phyloP scores from a whole-genome alignment of 2,329 filamentous ascomycete genomes.

The Macroventuria anomochaeta region DNA sequence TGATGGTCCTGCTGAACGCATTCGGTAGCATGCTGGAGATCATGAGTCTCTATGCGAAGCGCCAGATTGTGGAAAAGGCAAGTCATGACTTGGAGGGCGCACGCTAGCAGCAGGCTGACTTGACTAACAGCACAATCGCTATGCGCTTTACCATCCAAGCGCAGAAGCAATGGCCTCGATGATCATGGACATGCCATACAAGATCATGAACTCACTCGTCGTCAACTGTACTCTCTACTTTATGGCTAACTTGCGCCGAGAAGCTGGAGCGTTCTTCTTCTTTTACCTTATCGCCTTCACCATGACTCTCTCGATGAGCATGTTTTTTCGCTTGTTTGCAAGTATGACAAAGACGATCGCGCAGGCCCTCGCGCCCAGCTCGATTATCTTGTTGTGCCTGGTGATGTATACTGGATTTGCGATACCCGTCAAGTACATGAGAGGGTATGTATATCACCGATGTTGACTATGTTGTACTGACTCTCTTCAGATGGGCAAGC shows the following conservation, averaged over 20 bases:
- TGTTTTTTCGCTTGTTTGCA: conserved; percentile 80
- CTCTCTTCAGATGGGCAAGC: conserved; percentile 41
- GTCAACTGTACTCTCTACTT: conserved; percentile 86
- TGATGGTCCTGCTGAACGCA: conserved; percentile 67
- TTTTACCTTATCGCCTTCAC: conserved; percentile 67
- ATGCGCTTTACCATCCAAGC: conserved; percentile 87
- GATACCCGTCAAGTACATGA: conserved; percentile 67
- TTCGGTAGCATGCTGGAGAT: conserved; percentile 62
- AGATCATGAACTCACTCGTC: conserved; percentile 69
- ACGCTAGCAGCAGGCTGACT: not conserved
- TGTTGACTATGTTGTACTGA: conserved; percentile 1
- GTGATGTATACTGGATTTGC: conserved; percentile 71
- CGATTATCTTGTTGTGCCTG: conserved; percentile 64
- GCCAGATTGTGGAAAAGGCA: conserved; percentile 82
- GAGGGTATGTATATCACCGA: conserved; percentile 12
- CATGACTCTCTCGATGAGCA: conserved; percentile 76
- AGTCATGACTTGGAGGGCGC: not conserved
- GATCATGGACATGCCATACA: conserved; percentile 79
- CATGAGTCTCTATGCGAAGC: conserved; percentile 78
- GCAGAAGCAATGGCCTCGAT: conserved; percentile 83
- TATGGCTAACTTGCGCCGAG: conserved; percentile 76
- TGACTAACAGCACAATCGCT: conserved; percentile 68
- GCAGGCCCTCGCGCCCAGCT: conserved; percentile 61
- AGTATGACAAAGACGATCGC: conserved; percentile 70
- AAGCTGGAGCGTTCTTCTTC: conserved; percentile 78